Conservation (phyloP, 345 rosid genomes). For the Euphorbia pulcherrima region DNA sequence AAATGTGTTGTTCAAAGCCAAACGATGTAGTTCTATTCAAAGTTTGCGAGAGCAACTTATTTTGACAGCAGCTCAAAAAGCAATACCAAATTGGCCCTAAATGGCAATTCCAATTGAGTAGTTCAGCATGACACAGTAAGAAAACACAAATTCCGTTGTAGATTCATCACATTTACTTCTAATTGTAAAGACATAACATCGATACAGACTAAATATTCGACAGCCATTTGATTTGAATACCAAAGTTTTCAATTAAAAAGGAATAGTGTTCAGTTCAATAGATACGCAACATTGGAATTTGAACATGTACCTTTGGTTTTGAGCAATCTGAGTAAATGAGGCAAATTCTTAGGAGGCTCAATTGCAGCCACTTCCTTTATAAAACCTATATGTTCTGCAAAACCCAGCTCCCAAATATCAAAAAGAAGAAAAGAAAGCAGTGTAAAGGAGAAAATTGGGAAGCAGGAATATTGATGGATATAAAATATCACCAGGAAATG, state of each 20-base stretch:
- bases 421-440: constrained; percentile 2
- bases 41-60: too few species aligned
- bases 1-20: too few species aligned
- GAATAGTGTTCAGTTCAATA: neutral
- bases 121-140: neutral
- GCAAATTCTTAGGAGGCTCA: constrained; percentile 63
- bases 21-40: too few species aligned
- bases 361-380: constrained; percentile 56
- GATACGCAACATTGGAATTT: neutral
- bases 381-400: constrained; percentile 55
- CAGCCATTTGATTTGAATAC: neutral
- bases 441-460: neutral
- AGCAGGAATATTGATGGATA: neutral
- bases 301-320: constrained; percentile 48
- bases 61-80: too few species aligned
- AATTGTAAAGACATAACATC: neutral
- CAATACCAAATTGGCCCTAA: too few species aligned
- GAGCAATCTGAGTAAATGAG: constrained; percentile 48
- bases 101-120: neutral
- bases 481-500: constrained; percentile 36
- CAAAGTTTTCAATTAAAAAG: neutral
- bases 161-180: neutral
- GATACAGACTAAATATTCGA: neutral
- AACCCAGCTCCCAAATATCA: neutral
- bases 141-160: neutral